Evolutionary conservation across 371 early-diverging fungal genomes (phyloP).

Genomic region (Saksenaea vasiformis): DNA sequence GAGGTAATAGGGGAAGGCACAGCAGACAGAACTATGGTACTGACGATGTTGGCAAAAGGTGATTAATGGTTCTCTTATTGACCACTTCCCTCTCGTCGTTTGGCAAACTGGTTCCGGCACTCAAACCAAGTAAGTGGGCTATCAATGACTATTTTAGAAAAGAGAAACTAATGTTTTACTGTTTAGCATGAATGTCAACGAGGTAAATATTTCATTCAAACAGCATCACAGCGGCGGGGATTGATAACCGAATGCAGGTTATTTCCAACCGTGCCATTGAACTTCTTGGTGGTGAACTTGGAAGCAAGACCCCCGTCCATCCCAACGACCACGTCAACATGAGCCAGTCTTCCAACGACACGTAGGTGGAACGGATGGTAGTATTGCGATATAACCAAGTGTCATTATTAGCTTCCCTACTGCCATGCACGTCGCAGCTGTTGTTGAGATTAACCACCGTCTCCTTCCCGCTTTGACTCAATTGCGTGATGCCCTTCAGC

Average conservation of each 20-base stretch:
- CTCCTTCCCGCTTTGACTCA: slow-evolving; percentile 72
- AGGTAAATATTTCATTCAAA: slow-evolving; percentile 22
- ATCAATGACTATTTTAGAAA: slow-evolving; percentile 20
- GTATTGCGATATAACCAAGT: neutral
- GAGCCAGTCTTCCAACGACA: slow-evolving; percentile 89
- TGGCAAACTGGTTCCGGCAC: slow-evolving; percentile 93
- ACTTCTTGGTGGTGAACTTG: slow-evolving; percentile 81
- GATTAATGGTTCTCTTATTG: slow-evolving; percentile 75
- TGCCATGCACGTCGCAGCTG: slow-evolving; percentile 90
- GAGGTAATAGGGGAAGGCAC: slow-evolving; percentile 39
- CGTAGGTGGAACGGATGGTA: slow-evolving; percentile 34
- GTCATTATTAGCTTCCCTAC: slow-evolving; percentile 71
- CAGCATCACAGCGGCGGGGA: neutral
- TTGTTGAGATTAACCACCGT: slow-evolving; percentile 66
- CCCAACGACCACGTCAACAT: slow-evolving; percentile 94
- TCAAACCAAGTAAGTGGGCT: slow-evolving; percentile 80
- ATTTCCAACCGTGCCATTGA: slow-evolving; percentile 91
- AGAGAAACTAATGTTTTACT: neutral
- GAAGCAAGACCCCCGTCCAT: slow-evolving; percentile 82
- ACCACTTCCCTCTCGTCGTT: slow-evolving; percentile 87
- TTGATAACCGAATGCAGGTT: slow-evolving; percentile 37
- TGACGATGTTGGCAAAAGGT: slow-evolving; percentile 42
- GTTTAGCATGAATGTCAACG: slow-evolving; percentile 79
- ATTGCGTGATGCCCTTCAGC: slow-evolving; percentile 66
- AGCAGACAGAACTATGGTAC: neutral